Base-by-base conservation (phyloP, 208 protist species). In the Wallacemonas sp. region DNA sequence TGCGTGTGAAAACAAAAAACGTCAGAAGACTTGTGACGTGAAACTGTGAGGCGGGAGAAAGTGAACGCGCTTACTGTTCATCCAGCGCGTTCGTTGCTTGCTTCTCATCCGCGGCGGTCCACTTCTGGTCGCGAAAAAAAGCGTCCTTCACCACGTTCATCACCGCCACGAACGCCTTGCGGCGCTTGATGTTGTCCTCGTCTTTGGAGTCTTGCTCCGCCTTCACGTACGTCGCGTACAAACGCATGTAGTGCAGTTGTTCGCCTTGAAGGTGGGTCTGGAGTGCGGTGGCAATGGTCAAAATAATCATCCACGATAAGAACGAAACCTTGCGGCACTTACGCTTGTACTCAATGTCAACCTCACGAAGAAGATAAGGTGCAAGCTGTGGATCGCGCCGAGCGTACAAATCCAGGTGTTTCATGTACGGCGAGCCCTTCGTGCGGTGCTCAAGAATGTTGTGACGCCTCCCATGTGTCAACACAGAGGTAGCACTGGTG, bases 291-390 rank as follows among this genome's bases (percentile, higher is more conserved):
- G 73, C 68, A 24, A 91, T 59, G n/a, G 81, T 89, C 60, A 94
- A 89, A 32, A 94, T 70, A 48, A 66, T 69, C 19, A 93, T 53
- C 89, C 91, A 96, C 24, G 88, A 13, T n/a, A 92, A 54, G 64
- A 92, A 96, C 4, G 77, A 68, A 3, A 93, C 88, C 58, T 96
- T 96, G 29, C 86, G 66, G 53, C 91, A 96, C 58, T 86, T 87
- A 29, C 91, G 78, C 68, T 96, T 94, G 71, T 83, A 94, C 65
- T 96, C 91, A 68, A 93, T 92, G 50, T 96, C 91, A 4, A 96
- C 83, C 55, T 96, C 88, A 17, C 87, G 84, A n/a, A 96, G 74
- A 26, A 96, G 72, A 46, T 92, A 96, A 17, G 91, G 91, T 6
- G 88, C 91, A 15, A 96, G 74, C 64, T 96, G 91, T 9, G 82